These are phyloP conservation scores for Fusarium marasasianum DNA, from an alignment of 2,329 filamentous ascomycete genomes.

Conservation along the genomic window DNA sequence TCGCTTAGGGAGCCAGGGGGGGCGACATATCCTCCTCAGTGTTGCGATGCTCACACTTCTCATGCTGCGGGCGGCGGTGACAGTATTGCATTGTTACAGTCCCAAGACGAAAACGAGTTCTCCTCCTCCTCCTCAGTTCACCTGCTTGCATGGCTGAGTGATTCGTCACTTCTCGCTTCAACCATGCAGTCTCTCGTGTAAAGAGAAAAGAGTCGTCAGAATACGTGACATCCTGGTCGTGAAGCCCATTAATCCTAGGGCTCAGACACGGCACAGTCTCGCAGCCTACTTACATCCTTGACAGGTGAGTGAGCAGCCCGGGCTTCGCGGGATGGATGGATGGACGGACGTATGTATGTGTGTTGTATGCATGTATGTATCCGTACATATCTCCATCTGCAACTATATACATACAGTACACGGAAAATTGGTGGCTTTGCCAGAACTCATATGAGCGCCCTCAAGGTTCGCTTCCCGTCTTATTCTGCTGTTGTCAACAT, in stretches of 20 bases:
- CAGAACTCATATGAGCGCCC: conserved; percentile 23
- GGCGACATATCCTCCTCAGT: background rate
- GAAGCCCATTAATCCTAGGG: conserved; percentile 13
- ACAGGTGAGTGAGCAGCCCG: background rate
- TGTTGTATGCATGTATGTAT: background rate
- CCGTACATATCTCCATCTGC: background rate
- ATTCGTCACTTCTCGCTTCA: conserved; percentile 31
- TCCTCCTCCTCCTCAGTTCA: background rate
- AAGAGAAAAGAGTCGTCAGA: conserved; percentile 20
- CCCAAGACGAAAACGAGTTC: conserved; percentile 10
- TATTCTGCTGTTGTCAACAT: background rate
- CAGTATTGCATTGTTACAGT: background rate
- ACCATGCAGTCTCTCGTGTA: conserved; percentile 17
- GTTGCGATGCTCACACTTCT: background rate
- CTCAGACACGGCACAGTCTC: conserved; percentile 26
- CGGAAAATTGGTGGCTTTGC: conserved; percentile 1
- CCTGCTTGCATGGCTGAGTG: conserved; percentile 13
- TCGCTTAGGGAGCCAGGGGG: conserved; percentile 6
- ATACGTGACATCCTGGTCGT: conserved; percentile 20
- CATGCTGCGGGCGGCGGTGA: conserved; percentile 17
- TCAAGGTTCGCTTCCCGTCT: conserved; percentile 10
- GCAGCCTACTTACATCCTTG: conserved; percentile 17
- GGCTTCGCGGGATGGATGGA: background rate
- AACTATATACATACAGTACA: conserved; percentile 1
- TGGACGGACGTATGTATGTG: background rate